Base-by-base conservation (phyloP, 768 basidiomycete genomes). In the Pisolithus tinctorius region DNA sequence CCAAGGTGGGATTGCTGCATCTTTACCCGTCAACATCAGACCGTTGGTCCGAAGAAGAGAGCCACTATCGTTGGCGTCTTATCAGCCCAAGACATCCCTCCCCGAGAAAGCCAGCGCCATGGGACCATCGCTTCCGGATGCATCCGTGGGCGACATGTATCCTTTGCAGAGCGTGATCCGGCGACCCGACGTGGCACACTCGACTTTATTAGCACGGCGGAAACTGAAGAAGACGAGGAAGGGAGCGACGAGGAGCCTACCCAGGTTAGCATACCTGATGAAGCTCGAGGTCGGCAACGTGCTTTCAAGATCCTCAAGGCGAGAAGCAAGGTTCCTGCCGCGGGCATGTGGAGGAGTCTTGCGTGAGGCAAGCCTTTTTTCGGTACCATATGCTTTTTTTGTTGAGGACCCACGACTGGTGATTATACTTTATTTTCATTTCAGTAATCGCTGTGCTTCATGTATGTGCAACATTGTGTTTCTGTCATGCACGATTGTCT, bases 321-420 rank as follows among this genome's bases (percentile, higher is more conserved):
- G 20, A 76, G 86, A 45, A 84, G 79, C 56, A 76, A 79, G 64
- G 56, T 89, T 25, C 88, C 88, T 2, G 77, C 76, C 53, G 77
- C 76, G 51, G 83, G 86, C 36, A 88, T 89, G 86, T 90, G 86
- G 86, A 76, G 86, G 60, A 90, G 88, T 71, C 70, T 90, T 59
- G 86, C 82, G 37, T 76, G 53, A 63, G n/a, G 53, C 20, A 20
- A n/a, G 20, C 20, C 62, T 25, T 43, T n/a, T 27, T 56, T 45
- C 34, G 45, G 17, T 34, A 43, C 17, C 26, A 26, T 13, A 45
- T 29, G 41, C 42, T 36, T 37, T 45, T n/a, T 6, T 7, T 17
- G 6, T 8, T 40, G 39, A 40, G 20, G 23, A 23, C 41, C 20
- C 4, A 26, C 20, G 10, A 31, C 30, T 55, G 51, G 43, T 52